Percentiles rank a stretch among this genome's conserved stretches.
These are phyloP conservation scores for Athelia sp. DNA, from an alignment of 1,284 basidiomycete species.

Conservation along the genomic window DNA sequence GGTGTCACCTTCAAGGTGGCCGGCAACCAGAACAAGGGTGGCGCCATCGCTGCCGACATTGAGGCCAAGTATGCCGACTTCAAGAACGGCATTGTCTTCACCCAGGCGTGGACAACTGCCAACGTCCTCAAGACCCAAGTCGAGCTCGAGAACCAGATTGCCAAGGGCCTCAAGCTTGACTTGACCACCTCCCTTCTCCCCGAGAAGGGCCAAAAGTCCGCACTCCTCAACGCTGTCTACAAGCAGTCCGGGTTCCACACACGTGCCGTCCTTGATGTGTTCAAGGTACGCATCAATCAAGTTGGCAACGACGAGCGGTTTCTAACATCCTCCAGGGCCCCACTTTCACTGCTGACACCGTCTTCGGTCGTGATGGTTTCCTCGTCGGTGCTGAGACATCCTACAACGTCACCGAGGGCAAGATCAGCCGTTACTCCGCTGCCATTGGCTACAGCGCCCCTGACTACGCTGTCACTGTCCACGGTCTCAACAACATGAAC, in stretches of 20 bases:
- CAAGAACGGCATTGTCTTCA: slow-evolving; percentile 87
- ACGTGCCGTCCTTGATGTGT: slow-evolving; percentile 87
- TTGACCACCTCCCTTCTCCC: slow-evolving; percentile 83
- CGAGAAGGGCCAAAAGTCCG: slow-evolving; percentile 80
- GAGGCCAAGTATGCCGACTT: slow-evolving; percentile 90
- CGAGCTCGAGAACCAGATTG: slow-evolving; percentile 97
- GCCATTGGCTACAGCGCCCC: slow-evolving; percentile 94
- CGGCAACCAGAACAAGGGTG: slow-evolving; percentile 73
- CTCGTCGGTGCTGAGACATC: slow-evolving; percentile 93
- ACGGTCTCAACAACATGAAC: slow-evolving; percentile 93
- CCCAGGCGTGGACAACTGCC: slow-evolving; percentile 92
- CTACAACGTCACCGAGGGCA: slow-evolving; percentile 95
- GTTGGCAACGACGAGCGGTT: slow-evolving; percentile 7
- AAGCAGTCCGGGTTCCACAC: slow-evolving; percentile 97
- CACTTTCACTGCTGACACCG: slow-evolving; percentile 93
- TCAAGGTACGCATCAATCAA: slow-evolving; percentile 66
- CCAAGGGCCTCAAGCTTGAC: slow-evolving; percentile 97
- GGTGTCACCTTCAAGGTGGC: slow-evolving; percentile 86
- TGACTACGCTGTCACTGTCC: slow-evolving; percentile 94
- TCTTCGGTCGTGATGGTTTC: slow-evolving; percentile 96
- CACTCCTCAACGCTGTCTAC: slow-evolving; percentile 82
- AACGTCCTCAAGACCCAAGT: slow-evolving; percentile 90
- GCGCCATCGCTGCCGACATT: slow-evolving; percentile 77
- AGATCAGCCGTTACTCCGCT: slow-evolving; percentile 88
- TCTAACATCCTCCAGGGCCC: slow-evolving; percentile 62